These are phyloP conservation scores for Deinandra increscens DNA, from an alignment of 129 eudicot species.

Conservation along the genomic window DNA sequence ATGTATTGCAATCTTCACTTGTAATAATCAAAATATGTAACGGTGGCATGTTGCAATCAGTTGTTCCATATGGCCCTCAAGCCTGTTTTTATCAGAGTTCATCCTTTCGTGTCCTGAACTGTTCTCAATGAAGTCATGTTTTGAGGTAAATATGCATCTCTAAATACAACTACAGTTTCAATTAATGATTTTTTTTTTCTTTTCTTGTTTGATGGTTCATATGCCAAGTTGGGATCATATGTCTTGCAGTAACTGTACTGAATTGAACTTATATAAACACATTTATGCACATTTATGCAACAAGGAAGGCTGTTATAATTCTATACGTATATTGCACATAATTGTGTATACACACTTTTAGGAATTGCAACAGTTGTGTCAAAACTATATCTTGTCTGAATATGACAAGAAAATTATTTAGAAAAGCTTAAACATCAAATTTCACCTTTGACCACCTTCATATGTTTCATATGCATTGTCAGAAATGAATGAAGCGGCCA, in stretches of 20 bases:
- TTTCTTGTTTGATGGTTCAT: not conserved
- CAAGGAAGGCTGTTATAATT: not conserved
- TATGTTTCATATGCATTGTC: not conserved
- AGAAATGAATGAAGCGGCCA: not conserved
- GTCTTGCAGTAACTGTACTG: not conserved
- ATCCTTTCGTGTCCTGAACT: slow-evolving; percentile 79
- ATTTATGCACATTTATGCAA: slow-evolving; percentile 4
- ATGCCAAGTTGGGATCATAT: not conserved
- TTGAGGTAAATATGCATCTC: slow-evolving; percentile 61
- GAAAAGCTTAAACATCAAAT: not conserved
- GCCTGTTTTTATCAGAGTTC: slow-evolving; percentile 87
- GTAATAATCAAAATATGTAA: not conserved
- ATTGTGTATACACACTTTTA: not conserved
- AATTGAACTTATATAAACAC: slow-evolving; percentile 8
- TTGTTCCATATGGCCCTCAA: slow-evolving; percentile 95
- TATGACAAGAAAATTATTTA: not conserved
- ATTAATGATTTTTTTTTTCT: not conserved
- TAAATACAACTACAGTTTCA: not conserved
- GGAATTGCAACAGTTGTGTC: not conserved
- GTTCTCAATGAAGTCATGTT: slow-evolving; percentile 72
- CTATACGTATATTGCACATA: not conserved
- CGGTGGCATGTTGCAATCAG: slow-evolving; percentile 40
- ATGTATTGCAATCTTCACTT: slow-evolving; percentile 8
- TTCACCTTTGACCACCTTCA: not conserved
- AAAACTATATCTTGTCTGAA: not conserved